phyloP scores from a whole-genome alignment of 495 filamentous ascomycete genomes.

The Cenococcum geophilum region DNA sequence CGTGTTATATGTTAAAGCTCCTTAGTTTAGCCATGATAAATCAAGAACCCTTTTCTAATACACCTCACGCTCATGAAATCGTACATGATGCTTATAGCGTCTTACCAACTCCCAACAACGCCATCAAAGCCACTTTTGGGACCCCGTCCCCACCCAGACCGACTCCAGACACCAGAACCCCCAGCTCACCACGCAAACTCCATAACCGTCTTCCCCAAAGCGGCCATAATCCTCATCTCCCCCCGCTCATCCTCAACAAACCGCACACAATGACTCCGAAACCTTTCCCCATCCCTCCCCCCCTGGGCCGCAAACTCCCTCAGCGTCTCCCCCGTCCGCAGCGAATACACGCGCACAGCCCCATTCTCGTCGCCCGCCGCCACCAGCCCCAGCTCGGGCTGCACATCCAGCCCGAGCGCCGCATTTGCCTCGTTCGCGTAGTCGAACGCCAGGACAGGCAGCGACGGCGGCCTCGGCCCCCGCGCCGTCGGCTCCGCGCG shows the following conservation, averaged over 20 bases:
- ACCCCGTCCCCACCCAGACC: too few species aligned
- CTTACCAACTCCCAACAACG: too few species aligned
- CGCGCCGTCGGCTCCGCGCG: not conserved
- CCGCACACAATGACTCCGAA: conserved; percentile 8
- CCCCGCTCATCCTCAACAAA: conserved; percentile 18
- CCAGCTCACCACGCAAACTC: conserved; percentile 25
- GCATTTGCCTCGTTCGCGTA: conserved; percentile 12
- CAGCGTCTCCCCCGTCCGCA: conserved; percentile 24
- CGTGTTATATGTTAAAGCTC: too few species aligned
- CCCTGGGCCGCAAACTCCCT: not conserved
- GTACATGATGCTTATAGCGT: too few species aligned
- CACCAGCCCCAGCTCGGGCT: conserved; percentile 26
- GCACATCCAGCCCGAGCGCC: conserved; percentile 31
- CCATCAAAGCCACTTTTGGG: too few species aligned
- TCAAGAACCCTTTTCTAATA: too few species aligned
- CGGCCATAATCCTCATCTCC: conserved; percentile 9
- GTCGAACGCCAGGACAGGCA: conserved; percentile 17
- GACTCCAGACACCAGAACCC: too few species aligned
- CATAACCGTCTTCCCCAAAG: not conserved
- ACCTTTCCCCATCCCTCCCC: not conserved
- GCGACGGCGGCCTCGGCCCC: not conserved
- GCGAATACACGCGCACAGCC: conserved; percentile 19
- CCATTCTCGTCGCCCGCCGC: conserved; percentile 29
- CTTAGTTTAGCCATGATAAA: too few species aligned
- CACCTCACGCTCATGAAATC: not conserved